Evolutionary conservation across 2,329 filamentous ascomycete genomes (phyloP), one percentile per base, ranked within the genome.

Genomic region (Fusarium dimerum): DNA sequence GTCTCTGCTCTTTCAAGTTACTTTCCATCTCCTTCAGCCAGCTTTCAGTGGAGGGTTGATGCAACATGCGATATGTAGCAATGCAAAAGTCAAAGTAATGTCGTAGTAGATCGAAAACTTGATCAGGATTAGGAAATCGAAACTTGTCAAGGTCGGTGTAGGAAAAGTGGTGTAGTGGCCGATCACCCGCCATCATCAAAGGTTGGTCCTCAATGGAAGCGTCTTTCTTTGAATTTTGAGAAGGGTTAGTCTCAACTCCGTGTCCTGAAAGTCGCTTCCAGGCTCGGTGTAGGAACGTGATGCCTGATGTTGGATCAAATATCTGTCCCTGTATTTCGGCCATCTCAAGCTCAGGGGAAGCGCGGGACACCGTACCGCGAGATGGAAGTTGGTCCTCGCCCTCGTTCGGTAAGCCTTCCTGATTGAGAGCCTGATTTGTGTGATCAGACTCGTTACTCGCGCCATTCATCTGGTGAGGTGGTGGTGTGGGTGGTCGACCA

Each of bases 71-170:
- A 57, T 85, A 83, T 0, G 82, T 85, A 1, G 82, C 80, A 17
- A 83, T 80, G 8, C 80, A 82, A 51, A 81, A 81, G 44, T 85
- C 81, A 55, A 85, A 85, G 48, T 85, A 85, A 7, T 81, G 69
- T 8, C 73, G 71, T 5, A 85, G 67, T 2, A 83, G 39, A 1
- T 55, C 47, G 5, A 52, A 56, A 1, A 64, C 50, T 7, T 70
- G 70, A 1, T 66, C 63, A 8, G 71, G 67, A 41, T 75, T 50
- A 4, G 74, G 72, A 48, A 83, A 49, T 44, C 70, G 54, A 54
- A 76, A 67, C 5, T 65, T 61, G 6, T 62, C 55, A 26, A 70
- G 63, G 2, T 66, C 63, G 2, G 70, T 55, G 10, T 56, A 52
- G 0, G 61, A 64, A 0, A 69, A 26, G 20, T 26, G 20, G 20